Conservation (phyloP, 2,329 filamentous ascomycete species). For the Botrytis deweyae region DNA sequence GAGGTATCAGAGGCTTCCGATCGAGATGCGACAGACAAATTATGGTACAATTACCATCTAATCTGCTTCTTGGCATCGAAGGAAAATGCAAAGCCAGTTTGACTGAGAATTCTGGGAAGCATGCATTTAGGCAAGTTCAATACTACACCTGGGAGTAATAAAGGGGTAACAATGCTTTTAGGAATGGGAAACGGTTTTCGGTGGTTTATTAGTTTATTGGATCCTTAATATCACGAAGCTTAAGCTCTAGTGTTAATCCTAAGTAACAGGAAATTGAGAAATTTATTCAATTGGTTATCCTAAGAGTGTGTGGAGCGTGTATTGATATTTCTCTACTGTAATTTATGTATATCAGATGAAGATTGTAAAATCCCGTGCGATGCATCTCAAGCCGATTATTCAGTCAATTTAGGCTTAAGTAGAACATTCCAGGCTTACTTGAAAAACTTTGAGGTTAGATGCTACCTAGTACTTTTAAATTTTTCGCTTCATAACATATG, state of each 20-base stretch:
- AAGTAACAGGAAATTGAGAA: neutral
- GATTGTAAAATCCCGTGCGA: neutral
- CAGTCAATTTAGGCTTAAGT: neutral
- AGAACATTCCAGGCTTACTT: neutral
- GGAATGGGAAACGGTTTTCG: neutral
- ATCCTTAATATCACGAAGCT: neutral
- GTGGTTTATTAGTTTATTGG: neutral
- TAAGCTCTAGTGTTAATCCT: neutral
- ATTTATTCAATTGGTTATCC: neutral
- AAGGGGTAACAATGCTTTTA: neutral
- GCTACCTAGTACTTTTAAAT: no score
- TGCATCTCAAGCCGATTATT: neutral
- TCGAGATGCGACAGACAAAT: neutral
- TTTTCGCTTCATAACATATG: no score
- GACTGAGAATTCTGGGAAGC: neutral
- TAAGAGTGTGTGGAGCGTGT: neutral
- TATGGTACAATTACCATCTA: neutral
- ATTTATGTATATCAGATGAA: neutral
- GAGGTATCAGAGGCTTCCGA: fast-evolving
- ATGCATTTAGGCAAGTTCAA: neutral
- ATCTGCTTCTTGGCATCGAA: neutral
- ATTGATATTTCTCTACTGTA: neutral
- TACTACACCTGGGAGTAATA: neutral
- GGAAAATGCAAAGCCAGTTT: neutral
- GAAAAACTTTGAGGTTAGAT: neutral